These are phyloP conservation scores for Penicillium sp. DNA, from an alignment of 2,329 filamentous ascomycete genomes.

Conservation along the genomic window DNA sequence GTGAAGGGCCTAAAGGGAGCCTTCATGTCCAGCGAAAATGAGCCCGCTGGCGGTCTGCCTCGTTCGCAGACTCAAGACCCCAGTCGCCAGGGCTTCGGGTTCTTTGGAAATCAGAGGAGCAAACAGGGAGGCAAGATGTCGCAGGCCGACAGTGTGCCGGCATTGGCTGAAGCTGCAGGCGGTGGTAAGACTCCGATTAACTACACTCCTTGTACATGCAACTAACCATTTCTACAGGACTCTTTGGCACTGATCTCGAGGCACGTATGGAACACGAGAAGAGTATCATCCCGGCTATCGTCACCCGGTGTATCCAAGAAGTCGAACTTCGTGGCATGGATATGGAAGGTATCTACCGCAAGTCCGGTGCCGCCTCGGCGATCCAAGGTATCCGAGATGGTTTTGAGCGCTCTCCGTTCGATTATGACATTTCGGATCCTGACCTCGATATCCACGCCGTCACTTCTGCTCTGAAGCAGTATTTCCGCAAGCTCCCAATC, in stretches of 20 bases:
- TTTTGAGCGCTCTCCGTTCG: constrained; percentile 71
- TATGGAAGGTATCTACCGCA: constrained; percentile 94
- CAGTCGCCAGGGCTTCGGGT: constrained; percentile 61
- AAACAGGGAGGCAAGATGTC: constrained; percentile 41
- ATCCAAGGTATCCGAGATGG: constrained; percentile 86
- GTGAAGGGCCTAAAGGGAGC: constrained; percentile 93
- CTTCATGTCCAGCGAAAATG: constrained; percentile 66
- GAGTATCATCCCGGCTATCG: constrained; percentile 80
- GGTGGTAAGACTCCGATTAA: constrained; percentile 34
- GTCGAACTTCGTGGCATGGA: constrained; percentile 94
- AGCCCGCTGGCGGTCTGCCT: constrained; percentile 29
- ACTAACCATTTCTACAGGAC: constrained; percentile 37
- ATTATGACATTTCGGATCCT: constrained; percentile 89
- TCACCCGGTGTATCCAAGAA: constrained; percentile 92
- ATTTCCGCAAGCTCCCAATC: constrained; percentile 86
- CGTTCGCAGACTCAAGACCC: constrained; percentile 43
- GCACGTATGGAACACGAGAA: constrained; percentile 85
- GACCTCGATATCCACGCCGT: constrained; percentile 94
- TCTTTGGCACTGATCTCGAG: constrained; percentile 86
- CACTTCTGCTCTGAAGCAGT: constrained; percentile 93
- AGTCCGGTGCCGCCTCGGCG: constrained; percentile 88
- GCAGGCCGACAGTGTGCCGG: constrained; percentile 43
- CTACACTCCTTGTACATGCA: not conserved
- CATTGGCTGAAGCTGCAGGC: constrained; percentile 35
- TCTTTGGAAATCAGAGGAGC: constrained; percentile 57